Evolutionary conservation across 2,329 filamentous ascomycete species (phyloP).

Genomic region (Scleromitrula shiraiana): DNA sequence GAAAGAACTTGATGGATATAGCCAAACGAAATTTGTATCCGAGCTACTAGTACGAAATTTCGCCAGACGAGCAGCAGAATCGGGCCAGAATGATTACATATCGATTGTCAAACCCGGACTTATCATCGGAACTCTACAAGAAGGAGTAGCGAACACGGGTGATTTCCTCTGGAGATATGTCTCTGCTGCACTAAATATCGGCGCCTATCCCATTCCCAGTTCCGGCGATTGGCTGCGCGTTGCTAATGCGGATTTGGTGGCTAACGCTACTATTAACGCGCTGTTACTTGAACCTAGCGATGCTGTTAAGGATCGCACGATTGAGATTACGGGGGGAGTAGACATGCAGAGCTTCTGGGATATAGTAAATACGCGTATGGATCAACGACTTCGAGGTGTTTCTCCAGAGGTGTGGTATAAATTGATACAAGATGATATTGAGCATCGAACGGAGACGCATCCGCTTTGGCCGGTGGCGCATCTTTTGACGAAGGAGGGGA

Average conservation of each 20-base stretch:
- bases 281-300: not conserved
- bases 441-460: not conserved
- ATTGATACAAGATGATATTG: not conserved
- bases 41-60: constrained; percentile 46
- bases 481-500: not conserved
- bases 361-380: not conserved
- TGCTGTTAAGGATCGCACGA: not conserved
- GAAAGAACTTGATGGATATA: constrained; percentile 59
- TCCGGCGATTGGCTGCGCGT: constrained; percentile 4
- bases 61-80: not conserved
- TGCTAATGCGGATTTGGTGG: not conserved
- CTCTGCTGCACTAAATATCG: constrained; percentile 10
- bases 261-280: not conserved
- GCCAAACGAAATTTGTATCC: constrained; percentile 75
- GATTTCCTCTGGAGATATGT: constrained; percentile 24
- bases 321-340: not conserved
- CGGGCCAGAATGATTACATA: not conserved
- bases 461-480: constrained; percentile 1
- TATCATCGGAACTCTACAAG: constrained; percentile 15
- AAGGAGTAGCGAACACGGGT: constrained; percentile 19
- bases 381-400: not conserved
- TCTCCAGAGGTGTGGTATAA: not conserved
- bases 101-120: constrained; percentile 18
- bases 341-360: not conserved
- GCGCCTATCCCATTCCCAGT: constrained; percentile 3